Base-by-base conservation (phyloP, 371 early-diverging fungal genomes). In the Nematocida minor region DNA sequence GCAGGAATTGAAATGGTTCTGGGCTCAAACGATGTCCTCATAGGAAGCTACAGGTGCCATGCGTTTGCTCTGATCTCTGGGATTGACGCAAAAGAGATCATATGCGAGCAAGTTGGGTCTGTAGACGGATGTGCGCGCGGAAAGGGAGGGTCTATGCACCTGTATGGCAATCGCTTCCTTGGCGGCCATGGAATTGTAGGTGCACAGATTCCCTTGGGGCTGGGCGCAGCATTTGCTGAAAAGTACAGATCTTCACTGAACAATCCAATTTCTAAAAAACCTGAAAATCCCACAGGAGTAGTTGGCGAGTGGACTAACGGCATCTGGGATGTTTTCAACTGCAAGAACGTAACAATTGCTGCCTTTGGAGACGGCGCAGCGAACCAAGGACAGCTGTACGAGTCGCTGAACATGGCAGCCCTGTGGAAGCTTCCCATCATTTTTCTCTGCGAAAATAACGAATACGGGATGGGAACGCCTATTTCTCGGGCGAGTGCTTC, bases 141-240 rank as follows among this genome's bases (percentile, higher is more conserved):
- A 66, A 97, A 95, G 89, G 98, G 98, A 80, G 98, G 98, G 36
- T 96, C 97, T 68, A 97, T 97, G 98, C 98, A 97, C 89, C 92
- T 97, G 90, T 97, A 94, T 87, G 90, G 92, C 60, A 87, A 88
- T 62, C 89, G 90, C 84, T 96, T 97, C 87, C 95, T 90, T 86
- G 98, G 98, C 81, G 98, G 98, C 74, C 95, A 97, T 89, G 98
- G 98, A 81, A 96, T 97, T 83, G 98, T 97, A 67, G 98, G 98
- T 77, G 96, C 98, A 46, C 98, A 97, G 87, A 91, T 95, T 47
- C 94, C 96, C 48, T 87, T 97, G 71, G 96, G 96, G 67, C 91
- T 94, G 11, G 98, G 98, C 82, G 88, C 94, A 71, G 95, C 95
- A 41, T 91, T 95, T 82, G 89, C 93, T 55, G 92, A 94, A 84